A percentile compares a stretch with the other conserved stretches of the same genome.
phyloP scores from a whole-genome alignment of 2,329 filamentous ascomycete species.

The Ceratocystiopsis sp. region DNA sequence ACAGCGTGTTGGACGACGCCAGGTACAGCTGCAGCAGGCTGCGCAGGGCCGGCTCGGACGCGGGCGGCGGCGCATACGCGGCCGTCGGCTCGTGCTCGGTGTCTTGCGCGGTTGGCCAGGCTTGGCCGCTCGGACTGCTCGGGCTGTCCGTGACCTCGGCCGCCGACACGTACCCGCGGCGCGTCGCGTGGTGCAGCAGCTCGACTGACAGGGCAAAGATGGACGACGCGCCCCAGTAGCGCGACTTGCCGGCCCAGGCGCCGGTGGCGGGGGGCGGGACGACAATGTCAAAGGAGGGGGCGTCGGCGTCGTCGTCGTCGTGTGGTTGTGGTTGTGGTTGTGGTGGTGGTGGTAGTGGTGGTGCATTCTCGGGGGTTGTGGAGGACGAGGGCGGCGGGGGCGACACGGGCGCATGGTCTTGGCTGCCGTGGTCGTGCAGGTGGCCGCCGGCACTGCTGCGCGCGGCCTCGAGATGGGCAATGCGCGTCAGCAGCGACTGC shows the following conservation, averaged over 20 bases:
- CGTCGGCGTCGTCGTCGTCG: too few relatives aligned
- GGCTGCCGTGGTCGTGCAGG: not conserved
- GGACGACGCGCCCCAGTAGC: conserved; percentile 8
- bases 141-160: too few relatives aligned
- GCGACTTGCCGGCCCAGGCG: conserved; percentile 4
- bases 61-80: too few relatives aligned
- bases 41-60: conserved; percentile 5
- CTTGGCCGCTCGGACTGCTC: too few relatives aligned
- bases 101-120: too few relatives aligned
- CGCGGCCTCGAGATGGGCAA: conserved; percentile 7
- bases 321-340: not conserved
- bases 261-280: conserved; percentile 1
- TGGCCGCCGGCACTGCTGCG: too few relatives aligned
- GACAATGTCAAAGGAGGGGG: conserved; percentile 6
- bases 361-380: too few relatives aligned
- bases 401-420: too few relatives aligned
- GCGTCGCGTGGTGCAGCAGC: conserved; percentile 6
- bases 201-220: conserved; percentile 8
- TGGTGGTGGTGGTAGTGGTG: too few relatives aligned
- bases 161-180: conserved; percentile 1
- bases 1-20: conserved; percentile 14
- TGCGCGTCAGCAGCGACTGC: conserved; percentile 6
- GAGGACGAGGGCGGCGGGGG: not conserved
- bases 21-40: conserved; percentile 14
- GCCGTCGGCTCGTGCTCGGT: not conserved